Base-by-base conservation (phyloP, 2,329 filamentous ascomycete species). In the Phialophora chinensis region DNA sequence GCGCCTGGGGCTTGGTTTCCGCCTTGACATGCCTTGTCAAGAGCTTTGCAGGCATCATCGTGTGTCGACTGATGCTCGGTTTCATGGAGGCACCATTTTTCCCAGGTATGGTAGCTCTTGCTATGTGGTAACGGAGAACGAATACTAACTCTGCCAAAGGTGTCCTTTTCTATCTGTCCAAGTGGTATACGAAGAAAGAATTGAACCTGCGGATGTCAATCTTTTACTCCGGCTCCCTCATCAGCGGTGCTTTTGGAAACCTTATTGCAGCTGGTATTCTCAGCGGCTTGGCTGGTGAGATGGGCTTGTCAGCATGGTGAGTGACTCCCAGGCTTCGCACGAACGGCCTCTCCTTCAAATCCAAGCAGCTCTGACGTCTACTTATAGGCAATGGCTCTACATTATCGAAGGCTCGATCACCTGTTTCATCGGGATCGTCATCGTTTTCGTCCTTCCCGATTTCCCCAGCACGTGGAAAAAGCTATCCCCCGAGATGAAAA, bases 161-260 rank as follows among this genome's bases (percentile, higher is more conserved):
- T 29, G 74, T 78, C 57, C 80, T 90, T 11, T 80, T 89, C 52
- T 86, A 89, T 54, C 80, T 90, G 79, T 3, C 23, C 87, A 86
- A 0, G 87, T 88, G 71, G 84, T 90, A 90, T 75, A 90, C 87
- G 1, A 82, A 87, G 56, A 82, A 84, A 58, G 85, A 87, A 76
- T 72, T 88, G 67, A 82, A 83, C 20, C 78, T 79, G 61, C 63
- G 71, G 44, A 87, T 87, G 71, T 85, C 85, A 61, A 81, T 88
- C 38, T 76, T 88, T 29, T 88, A 87, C 76, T 86, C 85, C 0
- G 85, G 85, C 0, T 80, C 88, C 1, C 74, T 85, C 23, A 77
- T 86, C 33, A 81, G 80, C 61, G 82, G 77, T 55, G 84, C 84
- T 1, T 86, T 86, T 70, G 83, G 83, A 11, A 83, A 81, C 23